Evolutionary conservation across 768 basidiomycete genomes (phyloP).

Genomic region (Mrakia frigida): DNA sequence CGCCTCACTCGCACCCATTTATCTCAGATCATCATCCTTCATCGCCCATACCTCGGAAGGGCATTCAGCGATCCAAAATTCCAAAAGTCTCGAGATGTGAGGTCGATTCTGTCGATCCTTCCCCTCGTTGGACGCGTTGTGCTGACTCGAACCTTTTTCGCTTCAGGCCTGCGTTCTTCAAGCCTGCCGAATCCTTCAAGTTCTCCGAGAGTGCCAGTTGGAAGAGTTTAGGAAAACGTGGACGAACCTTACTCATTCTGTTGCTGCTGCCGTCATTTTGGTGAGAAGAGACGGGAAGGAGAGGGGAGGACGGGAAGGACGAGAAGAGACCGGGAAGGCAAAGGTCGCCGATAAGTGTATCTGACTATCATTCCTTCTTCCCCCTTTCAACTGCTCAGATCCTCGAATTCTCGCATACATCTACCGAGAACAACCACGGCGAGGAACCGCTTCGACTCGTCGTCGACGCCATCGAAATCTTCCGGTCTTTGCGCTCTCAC

Average conservation of each 20-base stretch:
- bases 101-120: not conserved
- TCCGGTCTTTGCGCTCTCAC: not conserved
- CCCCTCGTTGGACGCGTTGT: not conserved
- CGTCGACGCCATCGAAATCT: constrained; percentile 24
- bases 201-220: not conserved
- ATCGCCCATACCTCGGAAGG: constrained; percentile 35
- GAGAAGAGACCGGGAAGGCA: no score
- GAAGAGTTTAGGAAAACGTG: constrained; percentile 27
- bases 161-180: not conserved
- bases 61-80: constrained; percentile 34
- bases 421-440: not conserved
- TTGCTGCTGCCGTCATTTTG: not conserved
- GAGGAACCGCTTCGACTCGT: constrained; percentile 19
- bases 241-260: constrained; percentile 16
- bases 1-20: no score
- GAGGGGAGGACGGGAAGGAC: not conserved
- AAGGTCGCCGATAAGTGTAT: no score
- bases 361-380: no score
- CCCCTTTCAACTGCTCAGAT: not conserved
- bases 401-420: not conserved
- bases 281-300: not conserved
- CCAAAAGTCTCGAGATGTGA: constrained; percentile 18
- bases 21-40: constrained; percentile 34
- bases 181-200: not conserved
- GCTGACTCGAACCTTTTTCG: not conserved